phyloP scores from a whole-genome alignment of 306 rosid species.

The Cyamopsis tetragonoloba region DNA sequence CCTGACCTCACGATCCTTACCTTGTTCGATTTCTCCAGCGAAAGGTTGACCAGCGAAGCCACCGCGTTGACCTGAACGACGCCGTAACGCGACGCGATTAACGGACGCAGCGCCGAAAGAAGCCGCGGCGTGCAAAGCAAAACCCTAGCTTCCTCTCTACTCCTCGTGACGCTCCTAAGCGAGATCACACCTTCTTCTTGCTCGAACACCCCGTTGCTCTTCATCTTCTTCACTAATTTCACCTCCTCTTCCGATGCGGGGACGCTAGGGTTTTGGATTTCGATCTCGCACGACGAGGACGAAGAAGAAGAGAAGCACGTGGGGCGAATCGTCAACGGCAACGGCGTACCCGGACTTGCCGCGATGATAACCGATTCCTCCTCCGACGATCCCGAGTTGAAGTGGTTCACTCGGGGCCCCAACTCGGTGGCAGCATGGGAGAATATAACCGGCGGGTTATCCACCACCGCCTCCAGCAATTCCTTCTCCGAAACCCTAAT shows the following conservation, averaged over 20 bases:
- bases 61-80: conserved; percentile 69
- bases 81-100: conserved; percentile 53
- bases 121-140: conserved; percentile 57
- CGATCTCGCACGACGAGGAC: conserved; percentile 56
- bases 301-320: conserved; percentile 61
- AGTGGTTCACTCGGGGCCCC: conserved; percentile 52
- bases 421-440: conserved; percentile 90
- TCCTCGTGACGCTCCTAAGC: conserved; percentile 60
- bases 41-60: conserved; percentile 79
- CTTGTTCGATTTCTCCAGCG: conserved; percentile 77
- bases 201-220: conserved; percentile 50
- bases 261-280: conserved; percentile 38
- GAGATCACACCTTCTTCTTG: conserved; percentile 65
- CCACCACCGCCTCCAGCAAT: conserved; percentile 59
- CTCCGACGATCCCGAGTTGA: conserved; percentile 45
- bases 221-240: conserved; percentile 38
- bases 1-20: conserved; percentile 79
- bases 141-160: conserved; percentile 48
- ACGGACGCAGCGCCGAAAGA: conserved; percentile 39
- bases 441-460: conserved; percentile 52
- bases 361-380: conserved; percentile 47
- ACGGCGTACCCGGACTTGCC: conserved; percentile 50
- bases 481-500: conserved; percentile 74
- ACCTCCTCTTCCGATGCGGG: conserved; percentile 48
- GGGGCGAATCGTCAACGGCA: conserved; percentile 72